These are phyloP conservation scores for Solanum sitiens DNA, from an alignment of 257 asterid species.

Conservation along the genomic window DNA sequence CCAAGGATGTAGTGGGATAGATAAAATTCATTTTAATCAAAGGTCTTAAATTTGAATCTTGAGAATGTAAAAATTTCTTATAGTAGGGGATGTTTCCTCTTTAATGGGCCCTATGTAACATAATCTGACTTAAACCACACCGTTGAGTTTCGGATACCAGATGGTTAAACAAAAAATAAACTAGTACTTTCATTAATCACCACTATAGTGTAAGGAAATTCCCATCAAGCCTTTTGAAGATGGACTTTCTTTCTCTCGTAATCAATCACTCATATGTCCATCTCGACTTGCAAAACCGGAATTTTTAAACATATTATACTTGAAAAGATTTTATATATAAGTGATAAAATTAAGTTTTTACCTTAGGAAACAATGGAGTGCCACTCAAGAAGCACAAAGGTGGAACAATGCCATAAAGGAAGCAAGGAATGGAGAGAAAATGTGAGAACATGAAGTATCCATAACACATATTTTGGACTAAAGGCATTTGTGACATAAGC, in stretches of 20 bases:
- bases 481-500: slow-evolving; percentile 25
- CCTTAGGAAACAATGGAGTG: slow-evolving; percentile 54
- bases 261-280: background rate
- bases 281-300: background rate
- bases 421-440: slow-evolving; percentile 32
- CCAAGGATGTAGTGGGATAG: background rate
- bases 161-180: background rate
- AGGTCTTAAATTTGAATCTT: background rate
- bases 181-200: background rate
- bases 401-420: slow-evolving; percentile 37
- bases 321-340: background rate
- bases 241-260: background rate
- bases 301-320: background rate
- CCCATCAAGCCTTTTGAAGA: background rate
- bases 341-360: background rate
- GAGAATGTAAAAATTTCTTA: background rate
- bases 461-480: slow-evolving; percentile 46
- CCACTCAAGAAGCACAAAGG: slow-evolving; percentile 42
- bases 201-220: background rate
- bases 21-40: background rate
- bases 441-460: slow-evolving; percentile 32
- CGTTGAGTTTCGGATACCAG: background rate
- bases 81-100: background rate
- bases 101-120: background rate
- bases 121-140: background rate